A percentile compares a stretch with the other conserved stretches of the same genome.
Conservation (phyloP, 805 yeast species). For the Debaryomyces tyrocola region DNA sequence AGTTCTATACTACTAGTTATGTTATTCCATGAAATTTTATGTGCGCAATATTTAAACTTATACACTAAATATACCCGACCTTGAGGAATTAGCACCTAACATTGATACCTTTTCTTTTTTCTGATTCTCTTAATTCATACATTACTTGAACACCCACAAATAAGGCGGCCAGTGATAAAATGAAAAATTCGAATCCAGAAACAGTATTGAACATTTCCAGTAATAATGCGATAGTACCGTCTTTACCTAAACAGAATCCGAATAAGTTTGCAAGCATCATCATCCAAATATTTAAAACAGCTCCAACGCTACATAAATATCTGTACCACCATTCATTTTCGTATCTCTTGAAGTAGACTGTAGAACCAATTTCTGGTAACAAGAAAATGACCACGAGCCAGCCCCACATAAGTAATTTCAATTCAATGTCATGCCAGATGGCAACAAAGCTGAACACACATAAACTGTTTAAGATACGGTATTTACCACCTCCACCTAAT, state of each 20-base stretch:
- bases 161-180: constrained; percentile 60
- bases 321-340: constrained; percentile 66
- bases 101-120: constrained; percentile 78
- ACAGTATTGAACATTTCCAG: constrained; percentile 70
- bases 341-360: constrained; percentile 43
- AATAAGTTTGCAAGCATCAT: constrained; percentile 96
- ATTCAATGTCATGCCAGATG: constrained; percentile 95
- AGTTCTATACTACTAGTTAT: not conserved
- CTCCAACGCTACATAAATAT: constrained; percentile 82
- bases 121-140: constrained; percentile 90
- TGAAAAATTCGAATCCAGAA: constrained; percentile 64
- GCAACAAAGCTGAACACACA: constrained; percentile 95
- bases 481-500: constrained; percentile 73
- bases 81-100: constrained; percentile 58
- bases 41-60: not conserved
- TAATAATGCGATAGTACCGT: constrained; percentile 71
- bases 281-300: constrained; percentile 89
- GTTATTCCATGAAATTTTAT: not conserved
- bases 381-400: constrained; percentile 88
- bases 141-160: constrained; percentile 88
- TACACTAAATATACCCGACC: not conserved
- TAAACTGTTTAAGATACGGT: constrained; percentile 72
- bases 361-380: constrained; percentile 77
- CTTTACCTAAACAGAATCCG: constrained; percentile 92
- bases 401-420: constrained; percentile 89